Evolutionary conservation across 768 basidiomycete species (phyloP).

Genomic region (Lactifluus subvellereus): DNA sequence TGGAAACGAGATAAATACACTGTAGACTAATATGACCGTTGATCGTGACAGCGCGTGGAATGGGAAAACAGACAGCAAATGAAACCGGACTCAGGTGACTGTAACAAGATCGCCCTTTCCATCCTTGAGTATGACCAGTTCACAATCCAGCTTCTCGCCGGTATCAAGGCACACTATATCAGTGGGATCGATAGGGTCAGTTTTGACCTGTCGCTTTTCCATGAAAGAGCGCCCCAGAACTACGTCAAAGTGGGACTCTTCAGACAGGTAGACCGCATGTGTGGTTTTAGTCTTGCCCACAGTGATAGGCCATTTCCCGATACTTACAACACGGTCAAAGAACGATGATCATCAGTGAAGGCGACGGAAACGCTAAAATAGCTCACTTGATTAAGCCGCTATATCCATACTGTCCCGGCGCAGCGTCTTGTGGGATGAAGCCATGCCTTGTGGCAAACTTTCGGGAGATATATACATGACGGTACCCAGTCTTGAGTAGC

Average conservation of each 20-base stretch:
- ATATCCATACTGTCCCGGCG: constrained; percentile 92
- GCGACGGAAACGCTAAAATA: background rate
- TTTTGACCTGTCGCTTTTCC: constrained; percentile 71
- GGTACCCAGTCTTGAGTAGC: constrained; percentile 87
- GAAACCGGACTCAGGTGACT: constrained; percentile 49
- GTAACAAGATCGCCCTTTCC: constrained; percentile 87
- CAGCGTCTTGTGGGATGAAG: constrained; percentile 82
- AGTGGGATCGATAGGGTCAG: constrained; percentile 78
- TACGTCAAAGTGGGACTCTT: constrained; percentile 94
- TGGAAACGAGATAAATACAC: constrained; percentile 7
- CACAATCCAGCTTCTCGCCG: constrained; percentile 87
- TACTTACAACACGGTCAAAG: constrained; percentile 30
- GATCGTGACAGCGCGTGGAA: background rate
- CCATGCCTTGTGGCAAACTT: constrained; percentile 85
- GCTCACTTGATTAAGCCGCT: constrained; percentile 66
- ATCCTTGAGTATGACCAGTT: constrained; percentile 87
- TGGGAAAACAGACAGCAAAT: background rate
- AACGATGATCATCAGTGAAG: background rate
- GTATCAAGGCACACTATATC: constrained; percentile 89
- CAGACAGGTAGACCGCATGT: constrained; percentile 75
- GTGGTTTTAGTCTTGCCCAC: constrained; percentile 37
- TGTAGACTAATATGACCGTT: background rate
- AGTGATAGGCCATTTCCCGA: constrained; percentile 86
- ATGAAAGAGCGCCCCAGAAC: constrained; percentile 86
- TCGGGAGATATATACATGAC: constrained; percentile 93